Evolutionary conservation across 371 early-diverging fungal genomes (phyloP).

Genomic region (Dinochytrium kinnereticum): DNA sequence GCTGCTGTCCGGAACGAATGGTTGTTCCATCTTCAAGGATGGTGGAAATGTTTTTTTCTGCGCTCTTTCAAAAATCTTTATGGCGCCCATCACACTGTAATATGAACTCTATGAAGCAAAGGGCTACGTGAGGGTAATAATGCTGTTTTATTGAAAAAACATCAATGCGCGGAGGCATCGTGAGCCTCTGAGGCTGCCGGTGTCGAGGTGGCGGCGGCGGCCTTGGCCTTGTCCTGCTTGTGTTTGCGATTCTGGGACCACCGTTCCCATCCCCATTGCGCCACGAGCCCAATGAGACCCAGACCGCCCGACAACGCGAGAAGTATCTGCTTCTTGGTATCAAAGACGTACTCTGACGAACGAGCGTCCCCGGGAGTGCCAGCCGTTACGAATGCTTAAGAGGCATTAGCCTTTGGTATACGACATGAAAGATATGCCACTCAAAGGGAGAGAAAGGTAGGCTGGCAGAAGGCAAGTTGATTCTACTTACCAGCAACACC

Average conservation of each 20-base stretch:
- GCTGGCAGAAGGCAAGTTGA: too few relatives aligned
- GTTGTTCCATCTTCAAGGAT: too few relatives aligned
- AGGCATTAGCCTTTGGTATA: neutral
- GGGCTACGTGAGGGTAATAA: too few relatives aligned
- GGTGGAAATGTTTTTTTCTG: too few relatives aligned
- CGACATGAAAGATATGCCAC: neutral
- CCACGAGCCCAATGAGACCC: slow-evolving; percentile 5
- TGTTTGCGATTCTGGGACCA: neutral
- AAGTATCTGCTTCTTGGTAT: slow-evolving; percentile 17
- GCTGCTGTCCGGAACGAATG: too few relatives aligned
- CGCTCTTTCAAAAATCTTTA: too few relatives aligned
- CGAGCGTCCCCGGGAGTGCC: neutral
- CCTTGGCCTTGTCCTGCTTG: neutral
- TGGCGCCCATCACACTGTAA: too few relatives aligned
- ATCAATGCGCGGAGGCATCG: too few relatives aligned
- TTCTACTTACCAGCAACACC: slow-evolving; percentile 21
- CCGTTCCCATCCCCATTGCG: slow-evolving; percentile 9
- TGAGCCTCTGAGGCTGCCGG: neutral
- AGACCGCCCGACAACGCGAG: neutral
- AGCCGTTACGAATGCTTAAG: slow-evolving; percentile 1
- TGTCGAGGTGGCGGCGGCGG: neutral
- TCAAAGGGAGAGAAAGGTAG: too few relatives aligned
- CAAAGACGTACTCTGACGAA: slow-evolving; percentile 10
- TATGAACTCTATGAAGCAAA: too few relatives aligned
- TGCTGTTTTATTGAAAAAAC: too few relatives aligned